Conservation (phyloP, 2,329 filamentous ascomycete genomes). For the Verticillium longisporum region DNA sequence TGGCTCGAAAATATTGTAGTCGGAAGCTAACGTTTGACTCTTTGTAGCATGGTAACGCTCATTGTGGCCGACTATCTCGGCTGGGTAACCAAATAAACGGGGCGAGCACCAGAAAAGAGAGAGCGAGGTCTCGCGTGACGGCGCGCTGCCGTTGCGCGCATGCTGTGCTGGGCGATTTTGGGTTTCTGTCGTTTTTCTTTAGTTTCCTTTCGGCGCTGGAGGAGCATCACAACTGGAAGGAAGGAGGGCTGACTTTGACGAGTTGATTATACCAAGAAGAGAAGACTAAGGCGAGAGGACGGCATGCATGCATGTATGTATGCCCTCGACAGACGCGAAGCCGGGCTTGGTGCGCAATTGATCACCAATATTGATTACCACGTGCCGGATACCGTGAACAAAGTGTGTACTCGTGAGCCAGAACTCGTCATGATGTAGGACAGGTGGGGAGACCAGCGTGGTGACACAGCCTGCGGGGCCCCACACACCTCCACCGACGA, state of each 20-base stretch:
- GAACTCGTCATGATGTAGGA: no score
- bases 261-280: not conserved
- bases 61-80: slow-evolving; percentile 57
- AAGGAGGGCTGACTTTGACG: not conserved
- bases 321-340: not conserved
- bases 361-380: not conserved
- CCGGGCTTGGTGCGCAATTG: not conserved
- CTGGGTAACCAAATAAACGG: slow-evolving; percentile 45
- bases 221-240: not conserved
- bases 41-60: slow-evolving; percentile 51
- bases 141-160: not conserved
- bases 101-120: not conserved
- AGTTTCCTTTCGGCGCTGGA: not conserved
- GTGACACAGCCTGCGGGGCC: not conserved
- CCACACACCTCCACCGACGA: not conserved
- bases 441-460: not conserved
- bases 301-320: no score
- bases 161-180: not conserved
- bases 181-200: not conserved
- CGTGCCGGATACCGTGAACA: not conserved
- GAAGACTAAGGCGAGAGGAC: no score
- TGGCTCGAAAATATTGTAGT: not conserved
- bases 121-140: not conserved
- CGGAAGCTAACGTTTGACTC: not conserved
- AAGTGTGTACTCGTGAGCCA: not conserved